These are phyloP conservation scores for Macadamia integrifolia DNA, from an alignment of 164 flowering plant genomes.

Conservation along the genomic window DNA sequence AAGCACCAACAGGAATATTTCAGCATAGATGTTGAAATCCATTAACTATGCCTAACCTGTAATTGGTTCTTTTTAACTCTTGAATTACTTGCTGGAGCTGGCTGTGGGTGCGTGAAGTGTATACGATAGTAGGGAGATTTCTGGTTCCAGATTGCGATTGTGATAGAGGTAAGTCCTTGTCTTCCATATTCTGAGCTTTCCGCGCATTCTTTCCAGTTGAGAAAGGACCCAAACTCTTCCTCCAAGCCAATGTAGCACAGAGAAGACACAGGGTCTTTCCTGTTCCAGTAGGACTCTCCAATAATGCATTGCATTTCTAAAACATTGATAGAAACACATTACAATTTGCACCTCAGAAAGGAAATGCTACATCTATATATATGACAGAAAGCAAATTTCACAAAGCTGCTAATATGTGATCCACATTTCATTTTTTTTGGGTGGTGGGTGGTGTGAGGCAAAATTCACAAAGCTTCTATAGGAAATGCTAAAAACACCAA, in stretches of 20 bases:
- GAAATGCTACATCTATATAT: background rate
- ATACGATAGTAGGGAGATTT: conserved; percentile 59
- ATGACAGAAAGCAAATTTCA: background rate
- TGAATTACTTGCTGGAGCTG: conserved; percentile 93
- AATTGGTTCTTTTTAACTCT: conserved; percentile 72
- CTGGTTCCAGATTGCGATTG: conserved; percentile 24
- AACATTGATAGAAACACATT: conserved; percentile 9
- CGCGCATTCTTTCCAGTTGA: conserved; percentile 35
- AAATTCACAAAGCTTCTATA: too few species aligned
- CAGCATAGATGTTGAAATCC: background rate
- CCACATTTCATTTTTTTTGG: too few species aligned
- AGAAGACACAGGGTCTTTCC: conserved; percentile 96
- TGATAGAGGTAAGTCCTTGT: conserved; percentile 12
- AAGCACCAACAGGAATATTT: background rate
- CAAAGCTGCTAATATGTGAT: background rate
- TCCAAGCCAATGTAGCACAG: conserved; percentile 95
- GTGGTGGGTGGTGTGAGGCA: too few species aligned
- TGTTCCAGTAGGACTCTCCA: conserved; percentile 99
- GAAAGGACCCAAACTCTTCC: conserved; percentile 76
- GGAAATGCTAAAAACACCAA: too few species aligned
- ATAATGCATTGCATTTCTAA: conserved; percentile 77
- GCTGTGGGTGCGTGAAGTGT: conserved; percentile 91
- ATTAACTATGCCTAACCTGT: conserved; percentile 49
- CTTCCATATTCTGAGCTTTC: conserved; percentile 17
- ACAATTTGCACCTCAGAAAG: background rate